Conservation (phyloP, 1,139 yeast species). For the Suhomyces wounanorum region DNA sequence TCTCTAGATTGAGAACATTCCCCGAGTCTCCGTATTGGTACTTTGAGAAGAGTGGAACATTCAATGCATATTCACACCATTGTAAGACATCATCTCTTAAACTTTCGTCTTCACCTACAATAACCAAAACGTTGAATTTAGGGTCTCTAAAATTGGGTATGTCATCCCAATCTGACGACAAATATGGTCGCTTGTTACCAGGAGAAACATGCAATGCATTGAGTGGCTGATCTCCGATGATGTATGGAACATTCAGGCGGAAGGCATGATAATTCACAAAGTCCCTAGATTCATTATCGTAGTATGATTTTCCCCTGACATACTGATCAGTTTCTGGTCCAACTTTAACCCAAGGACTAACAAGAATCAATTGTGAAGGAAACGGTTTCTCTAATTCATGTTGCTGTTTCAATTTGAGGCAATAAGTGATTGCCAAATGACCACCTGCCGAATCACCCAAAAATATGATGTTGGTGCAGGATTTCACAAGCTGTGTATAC, state of each 20-base stretch:
- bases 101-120: slow-evolving; percentile 47
- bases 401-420: slow-evolving; percentile 28
- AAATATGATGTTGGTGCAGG: slow-evolving; percentile 30
- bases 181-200: slow-evolving; percentile 19
- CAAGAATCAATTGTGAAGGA: slow-evolving; percentile 36
- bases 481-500: slow-evolving; percentile 33
- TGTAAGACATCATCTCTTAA: slow-evolving; percentile 45
- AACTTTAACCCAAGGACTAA: slow-evolving; percentile 45
- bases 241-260: slow-evolving; percentile 30
- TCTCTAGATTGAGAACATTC: slow-evolving; percentile 22
- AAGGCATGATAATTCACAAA: slow-evolving; percentile 38
- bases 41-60: slow-evolving; percentile 25
- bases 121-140: slow-evolving; percentile 30
- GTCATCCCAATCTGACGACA: slow-evolving; percentile 33
- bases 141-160: slow-evolving; percentile 35
- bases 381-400: slow-evolving; percentile 17
- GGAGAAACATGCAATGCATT: slow-evolving; percentile 22
- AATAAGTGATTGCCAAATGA: slow-evolving; percentile 32
- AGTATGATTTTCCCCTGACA: slow-evolving; percentile 35
- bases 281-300: slow-evolving; percentile 37
- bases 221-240: slow-evolving; percentile 20
- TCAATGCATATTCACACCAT: slow-evolving; percentile 39
- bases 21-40: slow-evolving; percentile 30
- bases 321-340: slow-evolving; percentile 18
- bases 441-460: slow-evolving; percentile 51